phyloP scores from a whole-genome alignment of 768 basidiomycete species.

The Boletus sp. region DNA sequence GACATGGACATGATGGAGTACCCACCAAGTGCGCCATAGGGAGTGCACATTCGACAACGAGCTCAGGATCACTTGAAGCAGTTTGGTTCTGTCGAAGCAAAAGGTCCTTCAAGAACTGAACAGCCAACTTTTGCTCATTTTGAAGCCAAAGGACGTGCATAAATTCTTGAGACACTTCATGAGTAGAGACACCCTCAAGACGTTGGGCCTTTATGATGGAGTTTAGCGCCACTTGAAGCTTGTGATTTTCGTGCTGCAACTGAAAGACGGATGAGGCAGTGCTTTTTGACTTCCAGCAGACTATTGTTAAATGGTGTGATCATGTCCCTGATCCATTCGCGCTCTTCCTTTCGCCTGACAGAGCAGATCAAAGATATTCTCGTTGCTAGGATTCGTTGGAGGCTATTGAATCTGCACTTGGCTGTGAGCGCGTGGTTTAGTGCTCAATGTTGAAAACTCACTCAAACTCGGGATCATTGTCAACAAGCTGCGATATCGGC shows the following conservation, averaged over 20 bases:
- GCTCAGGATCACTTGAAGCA: constrained; percentile 10
- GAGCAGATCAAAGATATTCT: constrained; percentile 81
- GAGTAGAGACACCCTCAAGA: constrained; percentile 46
- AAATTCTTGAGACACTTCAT: constrained; percentile 74
- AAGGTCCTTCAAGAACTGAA: constrained; percentile 60
- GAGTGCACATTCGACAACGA: constrained; percentile 36
- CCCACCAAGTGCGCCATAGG: constrained; percentile 67
- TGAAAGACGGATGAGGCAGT: constrained; percentile 70
- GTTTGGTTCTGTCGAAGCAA: constrained; percentile 15
- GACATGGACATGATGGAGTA: neutral
- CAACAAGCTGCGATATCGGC: constrained; percentile 43
- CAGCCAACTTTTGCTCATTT: constrained; percentile 80
- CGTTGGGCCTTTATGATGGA: constrained; percentile 74
- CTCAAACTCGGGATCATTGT: constrained; percentile 63
- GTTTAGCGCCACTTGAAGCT: constrained; percentile 83
- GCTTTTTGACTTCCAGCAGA: constrained; percentile 61
- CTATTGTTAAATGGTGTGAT: constrained; percentile 48
- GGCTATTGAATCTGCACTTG: constrained; percentile 59
- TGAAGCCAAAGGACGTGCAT: constrained; percentile 89
- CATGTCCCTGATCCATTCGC: constrained; percentile 73
- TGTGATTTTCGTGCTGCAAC: constrained; percentile 66
- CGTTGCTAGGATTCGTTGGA: constrained; percentile 79
- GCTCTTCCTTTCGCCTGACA: constrained; percentile 63
- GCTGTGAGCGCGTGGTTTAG: constrained; percentile 7
- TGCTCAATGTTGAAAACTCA: constrained; percentile 37